Percentiles rank a stretch among this genome's conserved stretches.
Evolutionary conservation across 2,329 filamentous ascomycete genomes (phyloP).

Genomic region (Penicillium sp.): DNA sequence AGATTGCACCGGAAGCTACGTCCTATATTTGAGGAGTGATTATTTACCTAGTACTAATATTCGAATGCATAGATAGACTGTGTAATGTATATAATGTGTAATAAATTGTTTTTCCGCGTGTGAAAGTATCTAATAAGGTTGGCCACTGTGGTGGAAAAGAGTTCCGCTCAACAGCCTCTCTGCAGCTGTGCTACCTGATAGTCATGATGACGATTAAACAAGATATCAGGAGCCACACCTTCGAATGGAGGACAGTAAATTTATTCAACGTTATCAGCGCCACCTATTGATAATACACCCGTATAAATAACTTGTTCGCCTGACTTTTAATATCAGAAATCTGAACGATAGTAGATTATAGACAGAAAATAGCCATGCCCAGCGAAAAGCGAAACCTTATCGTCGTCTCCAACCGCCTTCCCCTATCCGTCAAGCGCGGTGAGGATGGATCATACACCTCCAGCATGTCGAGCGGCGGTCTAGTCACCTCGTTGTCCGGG

Average conservation of each 20-base stretch:
- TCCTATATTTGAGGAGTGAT: not conserved
- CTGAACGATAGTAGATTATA: no score
- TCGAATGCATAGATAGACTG: not conserved
- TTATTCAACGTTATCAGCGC: not conserved
- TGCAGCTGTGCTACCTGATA: not conserved
- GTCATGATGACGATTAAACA: not conserved
- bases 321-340: no score
- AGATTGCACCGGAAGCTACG: constrained; percentile 14
- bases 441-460: constrained; percentile 81
- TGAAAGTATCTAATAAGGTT: not conserved
- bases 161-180: not conserved
- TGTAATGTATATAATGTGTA: not conserved
- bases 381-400: constrained; percentile 41
- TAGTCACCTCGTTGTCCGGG: constrained; percentile 85
- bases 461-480: constrained; percentile 83
- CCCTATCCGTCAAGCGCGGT: constrained; percentile 83
- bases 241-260: not conserved
- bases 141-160: not conserved
- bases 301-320: no score
- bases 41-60: not conserved
- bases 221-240: not conserved
- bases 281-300: not conserved
- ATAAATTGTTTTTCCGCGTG: not conserved
- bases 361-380: constrained; percentile 8
- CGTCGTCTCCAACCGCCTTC: constrained; percentile 85